phyloP scores from a whole-genome alignment of 495 filamentous ascomycete genomes.

The Penicillium atrosanguineum region DNA sequence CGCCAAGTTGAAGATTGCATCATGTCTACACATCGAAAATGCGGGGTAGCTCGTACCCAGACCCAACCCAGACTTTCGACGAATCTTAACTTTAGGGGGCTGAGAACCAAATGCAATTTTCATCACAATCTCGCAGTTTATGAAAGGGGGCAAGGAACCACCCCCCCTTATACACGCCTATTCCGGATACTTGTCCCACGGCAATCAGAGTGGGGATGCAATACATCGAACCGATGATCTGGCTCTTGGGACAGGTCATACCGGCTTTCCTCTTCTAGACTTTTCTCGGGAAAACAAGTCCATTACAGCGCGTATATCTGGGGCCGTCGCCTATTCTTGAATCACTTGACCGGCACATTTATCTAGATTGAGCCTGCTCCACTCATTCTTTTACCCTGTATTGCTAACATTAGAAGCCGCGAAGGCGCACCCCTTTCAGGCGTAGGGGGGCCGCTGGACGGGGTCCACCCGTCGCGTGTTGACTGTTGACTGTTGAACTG shows the following conservation, averaged over 20 bases:
- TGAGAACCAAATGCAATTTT: conserved; percentile 8
- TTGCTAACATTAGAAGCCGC: not conserved
- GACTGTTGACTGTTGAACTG: not conserved
- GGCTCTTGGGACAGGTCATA: conserved; percentile 6
- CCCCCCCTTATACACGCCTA: not conserved
- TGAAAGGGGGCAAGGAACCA: not conserved
- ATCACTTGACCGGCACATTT: not conserved
- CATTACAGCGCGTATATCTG: not conserved
- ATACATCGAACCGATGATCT: conserved; percentile 9
- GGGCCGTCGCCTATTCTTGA: not conserved
- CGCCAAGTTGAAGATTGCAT: conserved; percentile 7
- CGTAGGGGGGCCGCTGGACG: not conserved
- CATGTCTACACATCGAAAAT: conserved; percentile 11
- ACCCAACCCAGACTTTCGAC: not conserved
- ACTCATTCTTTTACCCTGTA: not conserved
- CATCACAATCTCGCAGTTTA: conserved; percentile 13
- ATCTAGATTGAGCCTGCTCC: not conserved
- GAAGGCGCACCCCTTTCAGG: not conserved
- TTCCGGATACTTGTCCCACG: conserved; percentile 5
- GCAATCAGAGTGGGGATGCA: not conserved
- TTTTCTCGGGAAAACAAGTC: not conserved
- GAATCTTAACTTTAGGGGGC: not conserved
- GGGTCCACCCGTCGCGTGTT: conserved; percentile 16
- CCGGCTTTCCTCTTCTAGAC: not conserved
- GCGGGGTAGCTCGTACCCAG: conserved; percentile 17